Percentiles rank a stretch among this genome's conserved stretches.
Conservation (phyloP, 805 yeast genomes). For the Yarrowia osloensis region DNA sequence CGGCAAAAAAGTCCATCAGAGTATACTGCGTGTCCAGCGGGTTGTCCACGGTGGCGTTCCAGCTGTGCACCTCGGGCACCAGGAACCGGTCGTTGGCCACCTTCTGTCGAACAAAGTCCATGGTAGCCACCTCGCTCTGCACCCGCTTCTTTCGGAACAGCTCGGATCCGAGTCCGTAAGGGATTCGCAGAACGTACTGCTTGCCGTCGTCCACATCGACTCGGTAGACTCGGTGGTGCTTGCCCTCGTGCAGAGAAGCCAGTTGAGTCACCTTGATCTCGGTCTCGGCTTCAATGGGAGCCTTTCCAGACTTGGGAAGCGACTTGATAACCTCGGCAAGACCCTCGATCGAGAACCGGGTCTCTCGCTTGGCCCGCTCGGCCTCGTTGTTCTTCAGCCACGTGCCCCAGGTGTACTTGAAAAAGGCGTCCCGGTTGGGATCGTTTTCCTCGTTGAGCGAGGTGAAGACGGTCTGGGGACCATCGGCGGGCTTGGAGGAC, state of each 20-base stretch:
- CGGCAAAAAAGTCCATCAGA: slow-evolving; percentile 76
- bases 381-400: slow-evolving; percentile 80
- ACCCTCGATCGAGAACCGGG: slow-evolving; percentile 81
- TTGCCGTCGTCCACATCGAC: slow-evolving; percentile 63
- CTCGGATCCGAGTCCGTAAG: slow-evolving; percentile 73
- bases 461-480: slow-evolving; percentile 29
- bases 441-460: slow-evolving; percentile 30
- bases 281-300: slow-evolving; percentile 49
- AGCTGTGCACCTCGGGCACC: slow-evolving; percentile 71
- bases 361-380: slow-evolving; percentile 75
- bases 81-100: slow-evolving; percentile 50
- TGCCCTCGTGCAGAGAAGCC: slow-evolving; percentile 88
- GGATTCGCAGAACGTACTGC: slow-evolving; percentile 73
- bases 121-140: slow-evolving; percentile 89
- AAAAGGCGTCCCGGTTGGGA: slow-evolving; percentile 49
- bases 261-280: slow-evolving; percentile 63
- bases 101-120: slow-evolving; percentile 74
- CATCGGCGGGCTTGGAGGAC: slow-evolving; percentile 14
- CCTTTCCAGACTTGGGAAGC: slow-evolving; percentile 34
- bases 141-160: slow-evolving; percentile 59
- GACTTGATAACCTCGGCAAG: slow-evolving; percentile 47
- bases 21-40: slow-evolving; percentile 72
- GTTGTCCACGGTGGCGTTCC: slow-evolving; percentile 67
- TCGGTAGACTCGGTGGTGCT: slow-evolving; percentile 85
- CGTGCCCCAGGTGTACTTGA: slow-evolving; percentile 91